phyloP scores from a whole-genome alignment of 202 grass and related monocot genomes.

The Setaria italica region DNA sequence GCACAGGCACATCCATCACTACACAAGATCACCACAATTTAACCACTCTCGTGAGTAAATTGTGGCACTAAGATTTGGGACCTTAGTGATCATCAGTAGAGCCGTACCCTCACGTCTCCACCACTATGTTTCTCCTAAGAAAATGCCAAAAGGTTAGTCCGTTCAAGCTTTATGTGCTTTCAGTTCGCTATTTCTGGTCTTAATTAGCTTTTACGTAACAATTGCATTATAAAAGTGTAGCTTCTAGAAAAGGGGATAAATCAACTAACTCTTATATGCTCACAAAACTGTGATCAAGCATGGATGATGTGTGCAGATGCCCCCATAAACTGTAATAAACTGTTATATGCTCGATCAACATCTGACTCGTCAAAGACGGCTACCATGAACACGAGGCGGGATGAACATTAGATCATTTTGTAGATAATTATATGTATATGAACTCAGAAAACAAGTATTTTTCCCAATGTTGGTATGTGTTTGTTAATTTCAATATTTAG shows the following conservation, averaged over 20 bases:
- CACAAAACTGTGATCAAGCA: background rate
- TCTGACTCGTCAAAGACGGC: conserved; percentile 9
- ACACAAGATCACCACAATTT: no score
- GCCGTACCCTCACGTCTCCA: background rate
- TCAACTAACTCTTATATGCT: background rate
- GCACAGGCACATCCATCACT: background rate
- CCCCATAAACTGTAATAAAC: background rate
- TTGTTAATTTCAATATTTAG: background rate
- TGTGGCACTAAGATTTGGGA: background rate
- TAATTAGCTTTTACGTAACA: background rate
- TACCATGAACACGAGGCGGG: background rate
- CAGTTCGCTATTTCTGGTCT: background rate
- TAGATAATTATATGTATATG: background rate
- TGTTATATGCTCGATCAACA: background rate
- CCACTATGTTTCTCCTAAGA: background rate
- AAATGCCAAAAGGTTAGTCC: background rate
- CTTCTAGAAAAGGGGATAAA: conserved; percentile 16
- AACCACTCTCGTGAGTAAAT: background rate
- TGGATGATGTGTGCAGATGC: background rate
- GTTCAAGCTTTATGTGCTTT: background rate
- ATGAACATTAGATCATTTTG: background rate
- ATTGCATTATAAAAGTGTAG: background rate
- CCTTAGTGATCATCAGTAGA: background rate
- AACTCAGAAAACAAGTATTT: background rate
- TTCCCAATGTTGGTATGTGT: background rate